Evolutionary conservation across 768 basidiomycete genomes (phyloP).

Genomic region (Lactifluus hygrophoroides): DNA sequence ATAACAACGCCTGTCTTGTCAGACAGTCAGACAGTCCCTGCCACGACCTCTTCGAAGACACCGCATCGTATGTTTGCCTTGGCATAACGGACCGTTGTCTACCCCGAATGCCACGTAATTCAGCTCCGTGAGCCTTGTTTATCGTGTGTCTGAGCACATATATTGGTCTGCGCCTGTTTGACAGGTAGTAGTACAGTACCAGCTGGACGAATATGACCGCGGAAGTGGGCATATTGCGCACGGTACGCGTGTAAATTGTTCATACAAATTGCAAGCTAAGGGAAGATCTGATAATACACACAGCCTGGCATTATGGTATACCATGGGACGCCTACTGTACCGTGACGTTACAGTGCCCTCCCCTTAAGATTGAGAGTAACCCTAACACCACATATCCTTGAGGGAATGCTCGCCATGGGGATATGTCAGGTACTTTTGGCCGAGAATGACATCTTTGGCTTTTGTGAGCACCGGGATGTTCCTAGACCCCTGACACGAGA

Average conservation of each 20-base stretch:
- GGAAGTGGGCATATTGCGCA: conserved; percentile 53
- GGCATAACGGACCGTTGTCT: too few species aligned
- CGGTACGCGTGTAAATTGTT: conserved; percentile 33
- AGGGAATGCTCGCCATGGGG: conserved; percentile 61
- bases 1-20: not conserved
- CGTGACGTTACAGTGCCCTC: conserved; percentile 79
- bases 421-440: conserved; percentile 70
- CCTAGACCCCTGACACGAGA: not conserved
- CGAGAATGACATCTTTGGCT: conserved; percentile 67
- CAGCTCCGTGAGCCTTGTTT: too few species aligned
- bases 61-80: too few species aligned
- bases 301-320: too few species aligned
- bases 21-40: conserved; percentile 59
- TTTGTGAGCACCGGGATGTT: conserved; percentile 31
- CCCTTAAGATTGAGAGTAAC: conserved; percentile 68
- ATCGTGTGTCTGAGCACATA: conserved; percentile 41
- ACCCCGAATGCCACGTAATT: too few species aligned
- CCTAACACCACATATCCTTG: conserved; percentile 43
- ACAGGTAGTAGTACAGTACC: too few species aligned
- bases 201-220: conserved; percentile 35
- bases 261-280: conserved; percentile 45
- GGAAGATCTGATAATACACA: too few species aligned
- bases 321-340: too few species aligned
- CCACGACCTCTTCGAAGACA: conserved; percentile 50
- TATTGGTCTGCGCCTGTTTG: conserved; percentile 28